Evolutionary conservation across 1,139 yeast genomes (phyloP).

Genomic region (Zygosaccharomyces pseudobailii): DNA sequence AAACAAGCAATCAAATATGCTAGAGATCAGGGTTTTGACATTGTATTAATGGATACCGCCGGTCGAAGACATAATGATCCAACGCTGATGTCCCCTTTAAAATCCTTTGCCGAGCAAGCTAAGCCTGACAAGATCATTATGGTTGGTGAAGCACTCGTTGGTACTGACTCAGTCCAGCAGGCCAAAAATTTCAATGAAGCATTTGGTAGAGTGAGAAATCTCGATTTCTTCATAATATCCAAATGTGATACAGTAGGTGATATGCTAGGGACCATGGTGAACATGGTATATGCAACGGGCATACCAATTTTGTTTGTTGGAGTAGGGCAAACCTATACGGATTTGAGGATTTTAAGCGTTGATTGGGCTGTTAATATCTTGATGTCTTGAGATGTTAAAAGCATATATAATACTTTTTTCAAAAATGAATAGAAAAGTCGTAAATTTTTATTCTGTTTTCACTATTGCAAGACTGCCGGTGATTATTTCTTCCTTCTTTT

Average conservation of each 20-base stretch:
- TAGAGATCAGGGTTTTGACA: slow-evolving; percentile 62
- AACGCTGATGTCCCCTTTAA: slow-evolving; percentile 90
- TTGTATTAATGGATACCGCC: slow-evolving; percentile 93
- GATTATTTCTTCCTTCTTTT: slow-evolving; percentile 22
- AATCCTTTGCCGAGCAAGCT: slow-evolving; percentile 93
- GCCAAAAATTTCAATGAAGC: slow-evolving; percentile 91
- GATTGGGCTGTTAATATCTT: slow-evolving; percentile 88
- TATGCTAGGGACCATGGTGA: slow-evolving; percentile 92
- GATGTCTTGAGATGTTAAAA: slow-evolving; percentile 42
- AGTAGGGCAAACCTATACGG: slow-evolving; percentile 96
- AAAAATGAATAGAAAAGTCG: neutral
- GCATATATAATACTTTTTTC: neutral
- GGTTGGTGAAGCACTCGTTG: slow-evolving; percentile 98
- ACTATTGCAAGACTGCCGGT: slow-evolving; percentile 9
- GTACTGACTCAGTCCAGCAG: slow-evolving; percentile 95
- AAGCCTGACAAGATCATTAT: slow-evolving; percentile 93
- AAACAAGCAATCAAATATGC: slow-evolving; percentile 84
- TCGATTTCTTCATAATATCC: slow-evolving; percentile 89
- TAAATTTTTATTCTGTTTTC: slow-evolving; percentile 10
- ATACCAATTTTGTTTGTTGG: slow-evolving; percentile 95
- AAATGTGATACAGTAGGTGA: slow-evolving; percentile 98
- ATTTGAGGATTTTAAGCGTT: slow-evolving; percentile 85
- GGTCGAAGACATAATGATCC: slow-evolving; percentile 97
- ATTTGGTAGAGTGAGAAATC: slow-evolving; percentile 74
- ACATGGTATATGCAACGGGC: slow-evolving; percentile 95